Conservation (phyloP, 345 rosid genomes). For the Ceriops tagal region DNA sequence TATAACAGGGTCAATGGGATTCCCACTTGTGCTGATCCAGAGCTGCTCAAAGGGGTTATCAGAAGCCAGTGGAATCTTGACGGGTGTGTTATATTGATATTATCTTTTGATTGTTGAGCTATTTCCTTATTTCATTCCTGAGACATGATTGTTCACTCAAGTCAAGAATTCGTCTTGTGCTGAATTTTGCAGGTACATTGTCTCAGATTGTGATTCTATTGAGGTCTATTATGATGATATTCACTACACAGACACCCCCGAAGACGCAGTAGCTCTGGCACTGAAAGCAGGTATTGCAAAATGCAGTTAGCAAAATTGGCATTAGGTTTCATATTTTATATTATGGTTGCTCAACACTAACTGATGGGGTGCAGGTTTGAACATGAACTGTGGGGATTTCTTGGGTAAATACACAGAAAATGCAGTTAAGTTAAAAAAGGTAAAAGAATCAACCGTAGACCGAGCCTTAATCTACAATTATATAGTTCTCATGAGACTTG, state of each 20-base stretch:
- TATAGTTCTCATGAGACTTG: slow-evolving; percentile 46
- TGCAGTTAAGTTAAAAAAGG: slow-evolving; percentile 28
- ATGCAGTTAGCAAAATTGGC: neutral
- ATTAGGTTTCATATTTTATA: neutral
- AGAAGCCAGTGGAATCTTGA: slow-evolving; percentile 23
- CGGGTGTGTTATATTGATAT: slow-evolving; percentile 13
- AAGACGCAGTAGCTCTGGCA: slow-evolving; percentile 31
- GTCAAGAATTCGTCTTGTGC: too few relatives aligned
- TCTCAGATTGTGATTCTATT: slow-evolving; percentile 22
- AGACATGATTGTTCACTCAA: too few relatives aligned
- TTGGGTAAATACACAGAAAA: slow-evolving; percentile 38
- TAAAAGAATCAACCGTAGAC: slow-evolving; percentile 41
- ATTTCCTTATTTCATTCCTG: too few relatives aligned
- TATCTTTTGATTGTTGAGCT: neutral
- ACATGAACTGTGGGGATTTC: slow-evolving; percentile 48
- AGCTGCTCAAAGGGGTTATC: slow-evolving; percentile 49
- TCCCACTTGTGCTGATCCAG: slow-evolving; percentile 82
- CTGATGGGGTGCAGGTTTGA: slow-evolving; percentile 31
- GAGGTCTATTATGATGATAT: slow-evolving; percentile 9
- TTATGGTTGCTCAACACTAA: neutral
- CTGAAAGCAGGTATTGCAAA: slow-evolving; percentile 38
- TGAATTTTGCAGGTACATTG: slow-evolving; percentile 15
- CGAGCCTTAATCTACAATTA: slow-evolving; percentile 39
- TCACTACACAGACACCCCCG: slow-evolving; percentile 18
- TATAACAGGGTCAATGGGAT: slow-evolving; percentile 84